phyloP scores from a whole-genome alignment of 768 basidiomycete genomes.

The Serendipita sp. region DNA sequence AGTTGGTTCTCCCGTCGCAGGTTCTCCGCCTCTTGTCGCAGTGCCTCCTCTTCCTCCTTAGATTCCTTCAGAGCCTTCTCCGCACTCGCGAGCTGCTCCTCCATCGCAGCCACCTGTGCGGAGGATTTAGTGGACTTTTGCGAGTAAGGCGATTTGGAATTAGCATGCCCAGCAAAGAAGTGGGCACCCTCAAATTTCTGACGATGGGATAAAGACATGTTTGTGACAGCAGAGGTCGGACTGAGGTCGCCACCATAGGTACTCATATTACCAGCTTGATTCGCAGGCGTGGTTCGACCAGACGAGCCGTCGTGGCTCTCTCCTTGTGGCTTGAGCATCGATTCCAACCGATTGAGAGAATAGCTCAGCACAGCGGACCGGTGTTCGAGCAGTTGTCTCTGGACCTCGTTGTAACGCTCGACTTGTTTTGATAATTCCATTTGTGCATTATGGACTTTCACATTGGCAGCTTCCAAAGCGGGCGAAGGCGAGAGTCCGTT shows the following conservation, averaged over 20 bases:
- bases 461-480: conserved; percentile 56
- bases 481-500: conserved; percentile 23
- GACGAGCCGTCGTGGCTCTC: conserved; percentile 7
- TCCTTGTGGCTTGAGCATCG: conserved; percentile 19
- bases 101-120: conserved; percentile 34
- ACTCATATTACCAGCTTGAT: not conserved
- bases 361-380: conserved; percentile 66
- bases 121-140: conserved; percentile 29
- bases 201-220: conserved; percentile 26
- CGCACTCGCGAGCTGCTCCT: conserved; percentile 47
- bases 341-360: conserved; percentile 49
- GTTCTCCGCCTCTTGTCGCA: conserved; percentile 44
- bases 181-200: conserved; percentile 65
- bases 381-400: conserved; percentile 56
- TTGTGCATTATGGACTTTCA: conserved; percentile 53
- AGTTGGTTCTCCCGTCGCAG: conserved; percentile 52
- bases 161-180: conserved; percentile 67
- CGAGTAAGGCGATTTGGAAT: conserved; percentile 40
- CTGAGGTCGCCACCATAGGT: conserved; percentile 13
- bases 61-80: conserved; percentile 41
- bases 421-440: conserved; percentile 54
- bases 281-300: conserved; percentile 7
- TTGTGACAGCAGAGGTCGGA: conserved; percentile 23
- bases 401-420: conserved; percentile 44
- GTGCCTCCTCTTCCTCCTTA: conserved; percentile 42